A percentile compares a stretch with the other conserved stretches of the same genome.
phyloP scores from a whole-genome alignment of 257 asterid species.

The Nicotiana tomentosiformis region DNA sequence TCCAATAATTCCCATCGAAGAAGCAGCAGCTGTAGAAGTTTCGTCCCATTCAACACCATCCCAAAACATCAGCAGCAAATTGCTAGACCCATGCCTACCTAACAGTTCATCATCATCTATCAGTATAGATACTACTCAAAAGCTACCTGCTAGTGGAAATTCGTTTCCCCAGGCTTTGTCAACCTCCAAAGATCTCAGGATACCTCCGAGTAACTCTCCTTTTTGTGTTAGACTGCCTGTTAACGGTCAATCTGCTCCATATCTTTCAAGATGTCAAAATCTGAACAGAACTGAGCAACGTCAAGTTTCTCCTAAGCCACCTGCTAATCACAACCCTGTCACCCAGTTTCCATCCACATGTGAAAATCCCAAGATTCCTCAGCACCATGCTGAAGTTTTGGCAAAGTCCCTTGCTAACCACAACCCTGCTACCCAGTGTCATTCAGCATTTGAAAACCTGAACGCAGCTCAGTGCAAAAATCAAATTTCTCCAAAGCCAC shows the following conservation, averaged over 20 bases:
- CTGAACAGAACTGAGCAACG: background rate
- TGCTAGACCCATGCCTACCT: background rate
- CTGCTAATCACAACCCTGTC: background rate
- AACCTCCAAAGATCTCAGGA: background rate
- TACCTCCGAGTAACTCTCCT: background rate
- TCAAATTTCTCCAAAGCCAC: background rate
- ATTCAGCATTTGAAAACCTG: background rate
- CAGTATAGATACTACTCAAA: constrained; percentile 4
- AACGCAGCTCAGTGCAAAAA: background rate
- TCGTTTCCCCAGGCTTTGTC: background rate
- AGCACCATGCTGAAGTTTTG: background rate
- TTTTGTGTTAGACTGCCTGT: background rate
- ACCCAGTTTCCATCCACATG: background rate
- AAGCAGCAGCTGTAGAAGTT: constrained; percentile 8
- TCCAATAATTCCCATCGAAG: constrained; percentile 39
- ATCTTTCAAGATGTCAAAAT: background rate
- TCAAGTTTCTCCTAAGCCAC: background rate
- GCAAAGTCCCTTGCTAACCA: background rate
- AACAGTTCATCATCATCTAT: background rate
- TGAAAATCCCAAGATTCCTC: background rate
- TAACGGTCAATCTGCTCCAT: background rate
- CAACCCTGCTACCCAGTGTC: background rate
- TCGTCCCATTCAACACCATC: background rate
- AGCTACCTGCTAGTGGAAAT: background rate
- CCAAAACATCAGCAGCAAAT: constrained; percentile 7